Base-by-base conservation (phyloP, 192 early-diverging fungal genomes). In the Podochytrium sp. region DNA sequence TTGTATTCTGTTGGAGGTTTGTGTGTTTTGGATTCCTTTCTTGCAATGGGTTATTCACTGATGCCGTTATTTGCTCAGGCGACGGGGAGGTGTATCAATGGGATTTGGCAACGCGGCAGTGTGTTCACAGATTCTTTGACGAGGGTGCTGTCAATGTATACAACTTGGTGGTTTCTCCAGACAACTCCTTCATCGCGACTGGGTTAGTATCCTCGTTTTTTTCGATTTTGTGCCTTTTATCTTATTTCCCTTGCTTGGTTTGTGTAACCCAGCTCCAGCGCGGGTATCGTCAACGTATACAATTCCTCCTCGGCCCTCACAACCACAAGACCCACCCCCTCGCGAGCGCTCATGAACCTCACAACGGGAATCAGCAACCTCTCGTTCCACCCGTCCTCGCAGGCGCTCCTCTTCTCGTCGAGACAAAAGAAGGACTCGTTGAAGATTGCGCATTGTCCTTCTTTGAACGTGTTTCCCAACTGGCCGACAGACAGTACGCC, bases 251-350 rank as follows among this genome's bases (percentile, higher is more conserved):
- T 12, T 37, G 30, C n/a, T 53, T 18, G 40, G 25, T 37, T 58
- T 70, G 25, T 71, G 40, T 23, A 40, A 34, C 23, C 30, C 62
- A 87, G 85, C 32, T 93, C 92, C 6, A 76, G 82, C 63, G 78
- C 92, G 7, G 97, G 97, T 39, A 83, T 98, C 38, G 95, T 98
- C 39, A 99, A 99, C 78, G 73, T 98, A 10, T 99, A 99, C 80
- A 84, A 39, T 10, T 41, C 59, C 34, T 69, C 81, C 3, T 49
- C 68, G 7, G 83, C 82, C 27, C 78, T 94, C 41, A 58, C 83
- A 12, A 81, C 76, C 1, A 74, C 74, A 40, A 79, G 51, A 6
- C 92, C 92, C 7, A 81, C 83, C 32, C 89, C 95, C 25, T 76
- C 88, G 71, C 95, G 96, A 73, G 71, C 91, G 0, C 85, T 98